Evolutionary conservation across 1,284 basidiomycete species (phyloP).

Genomic region (Boletellus deceptivus): DNA sequence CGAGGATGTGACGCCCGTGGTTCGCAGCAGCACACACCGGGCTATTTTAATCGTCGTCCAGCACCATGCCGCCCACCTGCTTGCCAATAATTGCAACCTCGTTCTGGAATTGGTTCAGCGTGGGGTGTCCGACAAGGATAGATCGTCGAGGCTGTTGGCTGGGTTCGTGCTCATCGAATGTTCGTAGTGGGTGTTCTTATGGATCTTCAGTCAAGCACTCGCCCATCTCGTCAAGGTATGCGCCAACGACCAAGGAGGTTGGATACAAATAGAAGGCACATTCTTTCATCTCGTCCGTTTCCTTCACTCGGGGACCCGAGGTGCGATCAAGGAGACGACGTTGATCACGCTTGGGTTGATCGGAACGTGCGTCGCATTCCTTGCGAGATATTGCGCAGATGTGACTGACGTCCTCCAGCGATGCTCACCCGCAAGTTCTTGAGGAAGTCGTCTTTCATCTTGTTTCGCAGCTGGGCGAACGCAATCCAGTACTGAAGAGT

Average conservation of each 20-base stretch:
- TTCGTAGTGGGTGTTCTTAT: slow-evolving; percentile 11
- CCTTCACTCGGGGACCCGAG: slow-evolving; percentile 41
- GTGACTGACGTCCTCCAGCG: slow-evolving; percentile 36
- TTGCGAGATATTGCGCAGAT: neutral
- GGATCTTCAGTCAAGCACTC: slow-evolving; percentile 44
- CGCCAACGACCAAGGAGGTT: slow-evolving; percentile 28
- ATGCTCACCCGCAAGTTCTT: slow-evolving; percentile 50
- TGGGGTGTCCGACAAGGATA: slow-evolving; percentile 52
- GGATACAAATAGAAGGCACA: slow-evolving; percentile 39
- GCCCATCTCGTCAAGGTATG: slow-evolving; percentile 47
- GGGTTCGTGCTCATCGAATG: slow-evolving; percentile 48
- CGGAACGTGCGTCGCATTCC: slow-evolving; percentile 51
- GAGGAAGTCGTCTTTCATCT: slow-evolving; percentile 64
- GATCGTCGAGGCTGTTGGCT: slow-evolving; percentile 60
- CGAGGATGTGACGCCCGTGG: slow-evolving; percentile 43
- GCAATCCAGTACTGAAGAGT: slow-evolving; percentile 66
- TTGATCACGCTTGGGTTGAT: slow-evolving; percentile 59
- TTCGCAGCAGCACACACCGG: slow-evolving; percentile 46
- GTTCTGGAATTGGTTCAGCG: slow-evolving; percentile 41
- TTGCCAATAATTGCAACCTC: slow-evolving; percentile 31
- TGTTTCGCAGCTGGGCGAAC: slow-evolving; percentile 65
- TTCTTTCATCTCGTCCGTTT: slow-evolving; percentile 50
- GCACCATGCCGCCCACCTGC: slow-evolving; percentile 43
- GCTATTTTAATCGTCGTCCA: slow-evolving; percentile 46
- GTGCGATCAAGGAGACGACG: slow-evolving; percentile 56